Percentiles rank a stretch among this genome's conserved stretches.
These are phyloP conservation scores for Lodderomyces jiufengensis DNA, from an alignment of 1,139 yeast genomes.

Conservation along the genomic window DNA sequence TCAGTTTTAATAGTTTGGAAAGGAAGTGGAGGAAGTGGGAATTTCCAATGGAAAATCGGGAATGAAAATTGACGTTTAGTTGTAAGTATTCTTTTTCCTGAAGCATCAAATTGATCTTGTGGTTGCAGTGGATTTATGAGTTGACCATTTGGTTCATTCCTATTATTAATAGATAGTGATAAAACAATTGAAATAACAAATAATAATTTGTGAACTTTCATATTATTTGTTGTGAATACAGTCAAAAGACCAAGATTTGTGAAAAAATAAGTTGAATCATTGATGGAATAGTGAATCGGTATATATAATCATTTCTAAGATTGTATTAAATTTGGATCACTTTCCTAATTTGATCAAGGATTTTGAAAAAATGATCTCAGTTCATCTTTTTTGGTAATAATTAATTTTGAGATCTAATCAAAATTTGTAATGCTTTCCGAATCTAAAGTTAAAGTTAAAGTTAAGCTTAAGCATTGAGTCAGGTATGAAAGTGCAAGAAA, in stretches of 20 bases:
- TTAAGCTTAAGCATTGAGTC: background rate
- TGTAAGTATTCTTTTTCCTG: background rate
- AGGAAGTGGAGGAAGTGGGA: background rate
- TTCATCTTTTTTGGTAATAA: no score
- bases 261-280: background rate
- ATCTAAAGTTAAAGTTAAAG: no score
- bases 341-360: constrained; percentile 1
- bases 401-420: background rate
- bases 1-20: no score
- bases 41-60: constrained; percentile 2
- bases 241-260: background rate
- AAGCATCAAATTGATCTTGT: background rate
- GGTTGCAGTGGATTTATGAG: background rate
- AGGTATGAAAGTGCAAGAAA: no score
- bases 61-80: constrained; percentile 1
- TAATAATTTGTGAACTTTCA: constrained; percentile 1
- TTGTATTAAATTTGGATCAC: background rate
- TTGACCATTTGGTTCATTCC: background rate
- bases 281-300: background rate
- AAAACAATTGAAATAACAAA: background rate
- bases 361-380: no score
- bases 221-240: background rate
- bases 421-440: no score
- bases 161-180: background rate
- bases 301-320: background rate